Evolutionary conservation across 768 basidiomycete species (phyloP), one percentile per base, ranked within the genome.

Genomic region (Lyophyllum atratum): DNA sequence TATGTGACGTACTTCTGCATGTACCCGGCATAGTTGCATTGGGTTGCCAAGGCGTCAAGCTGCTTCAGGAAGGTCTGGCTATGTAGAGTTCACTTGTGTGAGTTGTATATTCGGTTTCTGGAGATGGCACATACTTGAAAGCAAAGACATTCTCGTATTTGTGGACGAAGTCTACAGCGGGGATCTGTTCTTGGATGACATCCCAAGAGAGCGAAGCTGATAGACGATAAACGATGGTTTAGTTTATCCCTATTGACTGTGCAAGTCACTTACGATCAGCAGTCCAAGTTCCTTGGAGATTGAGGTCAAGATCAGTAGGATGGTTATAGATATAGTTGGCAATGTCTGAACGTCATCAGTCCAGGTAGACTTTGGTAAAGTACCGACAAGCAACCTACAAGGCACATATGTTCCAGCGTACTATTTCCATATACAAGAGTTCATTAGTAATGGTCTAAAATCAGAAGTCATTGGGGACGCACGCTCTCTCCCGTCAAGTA

Each of bases 401-500:
- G 77, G 74, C 67, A 85, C 67, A 59, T 80, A 81, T 50, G 70
- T 74, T 59, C 90, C 90, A 1, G 87, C 89, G 60, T 90, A 90
- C 90, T 89, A 58, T 31, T 42, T 11, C 4, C 21, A 25, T 28
- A 56, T n/a, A 15, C 10, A 4, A 15, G 39, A n/a, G 5, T 15
- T n/a, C 3, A 24, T 34, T 17, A 49, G 52, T 48, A 47, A 11
- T 17, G 14, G 22, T 26, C 26, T 9, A 47, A 51, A 52, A 57
- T 14, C 28, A n/a, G 17, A 48, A 31, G 22, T 28, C 43, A n/a
- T 2, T 19, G 4, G 29, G 4, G 33, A 71, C 89, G 68, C 66
- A 91, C 89, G 68, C 90, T 91, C 74, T 91, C 89, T 25, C 90
- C 90, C 15, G 82, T 75, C 4, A 91, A 63, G 66, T 84, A 92